Conservation (phyloP, 2,329 filamentous ascomycete species). For the Botrytis tulipae region DNA sequence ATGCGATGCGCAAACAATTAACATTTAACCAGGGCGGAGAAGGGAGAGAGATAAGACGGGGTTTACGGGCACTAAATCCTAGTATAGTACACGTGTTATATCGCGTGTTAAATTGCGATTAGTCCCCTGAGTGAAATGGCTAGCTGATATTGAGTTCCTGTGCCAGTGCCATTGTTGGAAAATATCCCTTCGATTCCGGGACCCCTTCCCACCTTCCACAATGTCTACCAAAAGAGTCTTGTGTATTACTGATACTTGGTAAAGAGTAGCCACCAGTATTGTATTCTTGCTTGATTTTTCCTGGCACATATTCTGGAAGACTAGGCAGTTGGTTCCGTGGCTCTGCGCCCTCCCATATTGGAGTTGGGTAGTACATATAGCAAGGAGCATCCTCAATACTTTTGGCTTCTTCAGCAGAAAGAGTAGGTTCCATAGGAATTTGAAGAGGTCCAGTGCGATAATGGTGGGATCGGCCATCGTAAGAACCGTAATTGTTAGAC, state of each 20-base stretch:
- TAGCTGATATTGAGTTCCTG: slow-evolving; percentile 37
- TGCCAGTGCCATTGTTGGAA: slow-evolving; percentile 34
- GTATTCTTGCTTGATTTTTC: slow-evolving; percentile 37
- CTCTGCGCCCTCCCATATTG: slow-evolving; percentile 36
- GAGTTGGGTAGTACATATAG: slow-evolving; percentile 38
- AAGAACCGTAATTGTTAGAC: slow-evolving; percentile 31
- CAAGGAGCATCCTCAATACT: slow-evolving; percentile 33
- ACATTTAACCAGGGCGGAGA: not conserved
- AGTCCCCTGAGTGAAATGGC: not conserved
- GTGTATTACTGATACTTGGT: slow-evolving; percentile 31
- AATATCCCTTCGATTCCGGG: slow-evolving; percentile 35
- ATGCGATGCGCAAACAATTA: slow-evolving; percentile 6
- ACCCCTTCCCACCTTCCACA: slow-evolving; percentile 39
- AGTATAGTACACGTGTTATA: not conserved
- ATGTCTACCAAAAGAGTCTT: slow-evolving; percentile 30
- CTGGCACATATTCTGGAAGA: slow-evolving; percentile 29
- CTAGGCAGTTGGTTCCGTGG: slow-evolving; percentile 33
- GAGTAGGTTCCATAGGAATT: slow-evolving; percentile 37
- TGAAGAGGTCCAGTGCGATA: slow-evolving; percentile 33
- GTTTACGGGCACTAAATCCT: not conserved
- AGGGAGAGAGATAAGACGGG: not conserved
- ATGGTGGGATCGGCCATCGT: slow-evolving; percentile 35
- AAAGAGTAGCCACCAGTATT: slow-evolving; percentile 29
- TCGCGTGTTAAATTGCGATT: not conserved
- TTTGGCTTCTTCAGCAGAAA: slow-evolving; percentile 37